These are phyloP conservation scores for Nicotiana attenuata DNA, from an alignment of 257 asterid species.

Conservation along the genomic window DNA sequence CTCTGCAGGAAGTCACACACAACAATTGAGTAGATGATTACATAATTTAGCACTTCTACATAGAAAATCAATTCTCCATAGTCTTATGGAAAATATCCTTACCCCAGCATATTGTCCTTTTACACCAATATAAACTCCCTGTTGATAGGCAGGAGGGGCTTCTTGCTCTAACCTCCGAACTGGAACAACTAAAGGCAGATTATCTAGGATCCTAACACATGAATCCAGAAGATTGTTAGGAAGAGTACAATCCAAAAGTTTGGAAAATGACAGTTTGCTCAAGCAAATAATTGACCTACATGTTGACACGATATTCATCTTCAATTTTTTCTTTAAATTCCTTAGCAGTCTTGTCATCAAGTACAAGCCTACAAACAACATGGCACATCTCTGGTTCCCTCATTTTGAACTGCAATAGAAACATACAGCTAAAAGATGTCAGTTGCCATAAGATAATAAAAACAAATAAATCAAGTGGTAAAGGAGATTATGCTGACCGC, in stretches of 20 bases:
- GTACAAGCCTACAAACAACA: slow-evolving; percentile 40
- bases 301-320: slow-evolving; percentile 66
- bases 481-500: slow-evolving; percentile 31
- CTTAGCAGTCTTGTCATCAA: slow-evolving; percentile 56
- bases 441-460: slow-evolving; percentile 4
- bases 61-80: neutral
- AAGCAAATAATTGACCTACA: slow-evolving; percentile 33
- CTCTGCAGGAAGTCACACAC: slow-evolving; percentile 34
- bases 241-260: neutral
- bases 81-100: slow-evolving; percentile 22
- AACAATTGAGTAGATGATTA: neutral
- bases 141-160: slow-evolving; percentile 61
- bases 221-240: slow-evolving; percentile 6
- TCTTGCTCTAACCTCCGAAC: slow-evolving; percentile 52
- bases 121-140: slow-evolving; percentile 62
- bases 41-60: neutral
- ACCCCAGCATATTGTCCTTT: slow-evolving; percentile 74
- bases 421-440: slow-evolving; percentile 14
- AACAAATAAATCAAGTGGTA: neutral
- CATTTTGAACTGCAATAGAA: slow-evolving; percentile 57
- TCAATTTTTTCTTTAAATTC: slow-evolving; percentile 53
- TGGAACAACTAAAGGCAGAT: slow-evolving; percentile 75
- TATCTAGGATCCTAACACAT: slow-evolving; percentile 61
- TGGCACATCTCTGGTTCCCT: slow-evolving; percentile 74
- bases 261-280: neutral